phyloP scores from a whole-genome alignment of 1,139 yeast species.

The Scheffersomyces stambukii region DNA sequence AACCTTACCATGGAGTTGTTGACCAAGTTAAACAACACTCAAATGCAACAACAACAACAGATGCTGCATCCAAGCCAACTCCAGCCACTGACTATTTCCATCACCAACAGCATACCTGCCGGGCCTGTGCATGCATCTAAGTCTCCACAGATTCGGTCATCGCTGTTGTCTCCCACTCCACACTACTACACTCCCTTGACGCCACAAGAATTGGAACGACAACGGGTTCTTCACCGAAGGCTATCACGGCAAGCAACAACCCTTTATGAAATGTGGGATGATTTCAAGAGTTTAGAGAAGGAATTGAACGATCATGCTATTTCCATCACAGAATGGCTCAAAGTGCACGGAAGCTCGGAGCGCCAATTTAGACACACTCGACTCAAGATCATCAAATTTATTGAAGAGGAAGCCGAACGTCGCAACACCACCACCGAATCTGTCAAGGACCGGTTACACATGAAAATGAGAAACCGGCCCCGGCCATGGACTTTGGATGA shows the following conservation, averaged over 20 bases:
- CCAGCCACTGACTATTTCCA: not conserved
- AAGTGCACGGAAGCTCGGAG: conserved; percentile 32
- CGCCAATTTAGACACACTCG: conserved; percentile 33
- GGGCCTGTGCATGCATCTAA: not conserved
- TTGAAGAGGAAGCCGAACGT: conserved; percentile 30
- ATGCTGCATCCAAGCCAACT: not conserved
- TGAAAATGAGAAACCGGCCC: conserved; percentile 29
- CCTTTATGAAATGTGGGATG: conserved; percentile 38
- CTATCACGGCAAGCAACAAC: conserved; percentile 31
- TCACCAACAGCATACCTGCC: not conserved
- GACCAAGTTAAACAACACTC: conserved; percentile 10
- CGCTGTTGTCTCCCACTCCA: conserved; percentile 1
- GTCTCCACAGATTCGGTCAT: conserved; percentile 2
- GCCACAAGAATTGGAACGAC: conserved; percentile 14
- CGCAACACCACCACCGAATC: conserved; percentile 19
- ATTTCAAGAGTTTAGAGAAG: conserved; percentile 28
- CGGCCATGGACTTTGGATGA: conserved; percentile 38
- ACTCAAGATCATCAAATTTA: conserved; percentile 28
- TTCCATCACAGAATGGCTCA: conserved; percentile 32
- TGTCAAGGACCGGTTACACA: conserved; percentile 28
- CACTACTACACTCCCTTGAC: conserved; percentile 3
- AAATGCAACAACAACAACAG: not conserved
- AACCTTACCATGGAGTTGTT: conserved; percentile 16
- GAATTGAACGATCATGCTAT: conserved; percentile 25
- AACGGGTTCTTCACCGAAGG: conserved; percentile 21